Conservation (phyloP, 345 rosid species). For the Isatis tinctoria region DNA sequence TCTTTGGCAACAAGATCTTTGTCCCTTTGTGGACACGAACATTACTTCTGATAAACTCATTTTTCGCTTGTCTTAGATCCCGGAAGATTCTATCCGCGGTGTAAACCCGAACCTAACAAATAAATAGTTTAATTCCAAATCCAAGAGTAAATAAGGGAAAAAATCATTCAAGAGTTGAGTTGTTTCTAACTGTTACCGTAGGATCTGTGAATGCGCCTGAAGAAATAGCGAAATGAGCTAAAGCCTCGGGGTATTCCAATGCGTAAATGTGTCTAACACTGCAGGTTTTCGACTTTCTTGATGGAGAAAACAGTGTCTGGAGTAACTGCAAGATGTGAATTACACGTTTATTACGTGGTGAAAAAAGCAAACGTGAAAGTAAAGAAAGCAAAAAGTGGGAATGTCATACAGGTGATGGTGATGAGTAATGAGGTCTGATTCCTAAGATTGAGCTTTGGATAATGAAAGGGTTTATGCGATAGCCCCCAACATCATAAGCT, state of each 20-base stretch:
- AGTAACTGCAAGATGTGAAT: constrained; percentile 53
- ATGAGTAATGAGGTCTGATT: constrained; percentile 50
- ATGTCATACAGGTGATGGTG: constrained; percentile 54
- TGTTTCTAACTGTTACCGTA: constrained; percentile 35
- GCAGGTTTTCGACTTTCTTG: constrained; percentile 54
- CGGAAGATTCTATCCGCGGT: constrained; percentile 53
- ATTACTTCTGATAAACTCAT: constrained; percentile 55
- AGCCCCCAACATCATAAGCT: constrained; percentile 76
- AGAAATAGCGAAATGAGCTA: constrained; percentile 79
- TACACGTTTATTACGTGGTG: not conserved
- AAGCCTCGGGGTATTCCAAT: constrained; percentile 75
- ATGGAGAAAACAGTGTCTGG: constrained; percentile 68
- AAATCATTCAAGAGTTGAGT: not conserved
- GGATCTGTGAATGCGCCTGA: constrained; percentile 77
- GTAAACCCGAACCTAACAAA: constrained; percentile 60
- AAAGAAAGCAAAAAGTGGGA: not conserved
- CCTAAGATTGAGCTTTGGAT: constrained; percentile 74
- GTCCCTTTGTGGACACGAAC: constrained; percentile 56
- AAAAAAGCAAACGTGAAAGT: not conserved
- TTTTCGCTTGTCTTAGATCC: constrained; percentile 57
- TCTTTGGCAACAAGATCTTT: constrained; percentile 64
- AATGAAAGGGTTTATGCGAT: constrained; percentile 47
- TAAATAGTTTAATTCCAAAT: not conserved
- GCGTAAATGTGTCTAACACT: constrained; percentile 57
- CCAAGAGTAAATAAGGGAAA: not conserved